These are phyloP conservation scores for Volvox reticuliferus DNA, from an alignment of 139 green algal genomes.

Conservation along the genomic window DNA sequence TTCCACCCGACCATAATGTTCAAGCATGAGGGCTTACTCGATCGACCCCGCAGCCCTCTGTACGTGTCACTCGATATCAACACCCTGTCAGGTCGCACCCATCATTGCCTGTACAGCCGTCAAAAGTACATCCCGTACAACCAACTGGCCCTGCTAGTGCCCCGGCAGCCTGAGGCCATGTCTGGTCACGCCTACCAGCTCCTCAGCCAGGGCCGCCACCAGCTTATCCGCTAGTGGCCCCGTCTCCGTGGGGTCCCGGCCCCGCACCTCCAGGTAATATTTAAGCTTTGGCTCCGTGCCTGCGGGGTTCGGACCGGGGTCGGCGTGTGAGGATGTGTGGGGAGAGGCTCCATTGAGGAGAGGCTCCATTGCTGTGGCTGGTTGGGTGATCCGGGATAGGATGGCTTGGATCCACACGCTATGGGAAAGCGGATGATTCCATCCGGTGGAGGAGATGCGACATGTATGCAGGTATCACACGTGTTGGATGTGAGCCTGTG, in stretches of 20 bases:
- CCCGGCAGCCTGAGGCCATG: slow-evolving; percentile 47
- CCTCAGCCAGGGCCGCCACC: slow-evolving; percentile 50
- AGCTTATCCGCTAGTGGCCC: slow-evolving; percentile 50
- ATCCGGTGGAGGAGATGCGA: background rate
- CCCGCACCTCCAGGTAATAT: slow-evolving; percentile 76
- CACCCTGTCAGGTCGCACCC: too few relatives aligned
- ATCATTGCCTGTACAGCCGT: too few relatives aligned
- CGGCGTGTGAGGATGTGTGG: background rate
- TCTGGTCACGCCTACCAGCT: slow-evolving; percentile 57
- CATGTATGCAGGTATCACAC: background rate
- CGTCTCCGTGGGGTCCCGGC: background rate
- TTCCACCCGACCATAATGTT: too few relatives aligned
- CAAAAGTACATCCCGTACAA: too few relatives aligned
- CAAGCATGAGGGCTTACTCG: too few relatives aligned
- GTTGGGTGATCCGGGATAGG: background rate
- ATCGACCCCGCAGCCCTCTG: too few relatives aligned
- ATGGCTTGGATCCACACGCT: too few relatives aligned
- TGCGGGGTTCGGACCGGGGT: background rate
- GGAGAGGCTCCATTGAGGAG: too few relatives aligned
- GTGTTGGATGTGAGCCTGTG: background rate
- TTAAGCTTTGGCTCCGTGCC: slow-evolving; percentile 88
- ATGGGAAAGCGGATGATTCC: background rate
- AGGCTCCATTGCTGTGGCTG: too few relatives aligned
- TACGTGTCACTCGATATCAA: too few relatives aligned
- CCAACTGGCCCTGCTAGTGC: too few relatives aligned